Base-by-base conservation (phyloP, 176 grass and related monocot species). In the Tuctoria greenei region DNA sequence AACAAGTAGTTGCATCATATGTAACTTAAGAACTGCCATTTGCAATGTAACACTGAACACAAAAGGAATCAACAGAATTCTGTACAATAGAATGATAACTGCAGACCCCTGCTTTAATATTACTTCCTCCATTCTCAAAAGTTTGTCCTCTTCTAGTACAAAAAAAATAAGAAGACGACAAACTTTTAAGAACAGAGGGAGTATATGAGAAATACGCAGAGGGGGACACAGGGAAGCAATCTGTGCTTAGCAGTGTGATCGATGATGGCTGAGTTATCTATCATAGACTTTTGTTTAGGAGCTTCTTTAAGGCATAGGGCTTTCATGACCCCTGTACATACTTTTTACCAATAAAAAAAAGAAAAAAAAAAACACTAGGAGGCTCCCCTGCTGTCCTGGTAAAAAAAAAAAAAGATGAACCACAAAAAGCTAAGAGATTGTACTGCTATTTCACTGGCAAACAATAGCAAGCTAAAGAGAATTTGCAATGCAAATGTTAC, bases 21-120 rank as follows among this genome's bases (percentile, higher is more conserved):
- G 28, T 74, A 79, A 61, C 36, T 72, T 66, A 71, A 72, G 17
- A 65, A n/a, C 61, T 44, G 69, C 23, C 44, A 67, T 64, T 21
- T 65, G 9, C 10, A 60, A 82, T 61, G 68, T 44, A 23, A 73
- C 47, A 71, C 51, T 47, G 38, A 50, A 66, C 46, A 66, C n/a
- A 61, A 37, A 13, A 49, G 45, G 52, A 54, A 66, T 65, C 38
- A 38, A 65, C 36, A n/a, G 64, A 14, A 77, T 23, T 55, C 51
- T 23, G 55, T 47, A 16, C 49, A 46, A 71, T 26, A 44, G 37
- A 34, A 72, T 57, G 52, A 71, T 67, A 8, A 87, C 49, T 12
- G 36, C 54, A 21, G 23, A 39, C 6, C 45, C 57, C 40, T 86
- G 42, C 34, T 75, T 63, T 21, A 80, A 54, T 21, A 70, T n/a